Evolutionary conservation across 768 basidiomycete genomes (phyloP), one percentile per base, ranked within the genome.

Genomic region (Mycena floridula): DNA sequence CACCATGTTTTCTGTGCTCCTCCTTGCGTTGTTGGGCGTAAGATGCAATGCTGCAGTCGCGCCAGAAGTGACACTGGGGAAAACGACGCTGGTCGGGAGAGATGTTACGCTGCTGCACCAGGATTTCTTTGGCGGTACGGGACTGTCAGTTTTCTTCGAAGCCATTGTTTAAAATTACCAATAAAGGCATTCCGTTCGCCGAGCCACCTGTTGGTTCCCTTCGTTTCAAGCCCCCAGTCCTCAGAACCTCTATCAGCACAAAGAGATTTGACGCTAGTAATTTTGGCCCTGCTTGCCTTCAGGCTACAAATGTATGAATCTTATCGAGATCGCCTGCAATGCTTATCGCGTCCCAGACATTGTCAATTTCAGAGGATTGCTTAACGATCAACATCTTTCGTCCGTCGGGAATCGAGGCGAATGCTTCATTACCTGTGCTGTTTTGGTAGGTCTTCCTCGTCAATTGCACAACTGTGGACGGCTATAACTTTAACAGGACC

Each of bases 351-450:
- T 13, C 9, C 13, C 21, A 15, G 27, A 2, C 18, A 24, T 26
- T 32, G 7, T 18, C 22, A 36, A 39, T 9, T 2, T 25, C 24
- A 25, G 69, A 72, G 49, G 69, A 70, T 42, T 72, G 67, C 44
- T 55, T 73, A 25, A 68, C 69, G 39, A 46, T 71, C 24, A 70
- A 72, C 47, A 53, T 74, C 12, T 70, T 69, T 40, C 52, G 64
- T 20, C 69, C 71, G 1, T 54, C 58, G 0, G 52, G 56, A 18
- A 24, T 24, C 7, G 1, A 22, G 21, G 5, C 32, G 16, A 37
- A 26, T 16, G 18, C 46, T 3, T 18, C 13, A 1, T 25, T 47
- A 2, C 46, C 46, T 8, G 46, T 47, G 2, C 24, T 47, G 25
- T 42, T 42, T 35, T 47, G 46, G 46, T 42, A 38, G 40, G 40